A percentile compares a stretch with the other conserved stretches of the same genome.
Conservation (phyloP, 2,329 filamentous ascomycete species). For the Aspergillus viridinutans region DNA sequence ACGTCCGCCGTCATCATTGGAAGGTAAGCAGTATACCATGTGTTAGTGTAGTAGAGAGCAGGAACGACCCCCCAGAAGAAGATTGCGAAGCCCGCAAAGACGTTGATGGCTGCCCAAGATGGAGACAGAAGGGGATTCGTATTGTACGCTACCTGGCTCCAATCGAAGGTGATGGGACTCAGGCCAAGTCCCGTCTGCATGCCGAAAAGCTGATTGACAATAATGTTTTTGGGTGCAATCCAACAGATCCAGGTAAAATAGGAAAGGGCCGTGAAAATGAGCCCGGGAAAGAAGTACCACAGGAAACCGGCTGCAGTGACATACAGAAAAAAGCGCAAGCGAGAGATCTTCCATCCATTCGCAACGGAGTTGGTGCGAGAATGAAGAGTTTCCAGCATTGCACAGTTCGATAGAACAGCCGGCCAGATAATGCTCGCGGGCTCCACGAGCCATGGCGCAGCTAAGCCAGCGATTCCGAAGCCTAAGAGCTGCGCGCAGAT, state of each 20-base stretch:
- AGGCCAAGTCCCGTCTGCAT: constrained; percentile 31
- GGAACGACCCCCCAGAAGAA: constrained; percentile 29
- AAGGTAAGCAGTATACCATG: constrained; percentile 52
- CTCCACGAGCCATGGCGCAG: constrained; percentile 35
- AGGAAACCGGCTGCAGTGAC: constrained; percentile 26
- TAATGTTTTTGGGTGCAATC: constrained; percentile 46
- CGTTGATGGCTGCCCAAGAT: constrained; percentile 31
- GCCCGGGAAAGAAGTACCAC: constrained; percentile 53
- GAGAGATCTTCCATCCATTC: constrained; percentile 37
- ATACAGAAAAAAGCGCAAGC: constrained; percentile 37
- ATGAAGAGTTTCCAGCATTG: constrained; percentile 37
- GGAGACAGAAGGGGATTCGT: constrained; percentile 30
- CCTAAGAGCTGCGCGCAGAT: constrained; percentile 39
- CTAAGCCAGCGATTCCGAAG: constrained; percentile 39
- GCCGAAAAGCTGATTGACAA: constrained; percentile 46
- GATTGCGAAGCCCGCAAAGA: constrained; percentile 24
- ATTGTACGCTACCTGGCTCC: constrained; percentile 32
- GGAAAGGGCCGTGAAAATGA: constrained; percentile 48
- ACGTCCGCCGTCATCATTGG: constrained; percentile 55
- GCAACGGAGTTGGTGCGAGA: constrained; percentile 34
- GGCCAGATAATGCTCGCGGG: constrained; percentile 41
- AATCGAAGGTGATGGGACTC: constrained; percentile 31
- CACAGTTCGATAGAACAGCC: constrained; percentile 35
- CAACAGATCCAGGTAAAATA: constrained; percentile 49
- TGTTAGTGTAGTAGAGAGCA: constrained; percentile 46